Conservation (phyloP, 1,284 basidiomycete genomes). For the Cerrena zonata region DNA sequence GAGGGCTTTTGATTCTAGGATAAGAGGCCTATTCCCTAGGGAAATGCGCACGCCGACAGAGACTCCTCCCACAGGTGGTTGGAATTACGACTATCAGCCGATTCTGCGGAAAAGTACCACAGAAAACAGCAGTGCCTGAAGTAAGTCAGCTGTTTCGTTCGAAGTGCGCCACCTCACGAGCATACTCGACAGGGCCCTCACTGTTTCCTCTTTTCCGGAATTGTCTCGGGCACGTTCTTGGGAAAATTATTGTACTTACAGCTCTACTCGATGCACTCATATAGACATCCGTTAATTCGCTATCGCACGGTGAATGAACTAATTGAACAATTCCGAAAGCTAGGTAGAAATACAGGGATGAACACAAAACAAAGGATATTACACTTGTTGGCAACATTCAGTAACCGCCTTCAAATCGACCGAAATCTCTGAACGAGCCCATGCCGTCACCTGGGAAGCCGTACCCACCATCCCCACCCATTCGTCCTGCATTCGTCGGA, state of each 20-base stretch:
- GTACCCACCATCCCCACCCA: constrained; percentile 16
- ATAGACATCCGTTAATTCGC: neutral
- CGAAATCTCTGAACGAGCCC: neutral
- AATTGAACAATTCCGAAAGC: neutral
- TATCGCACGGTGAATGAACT: neutral
- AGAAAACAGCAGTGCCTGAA: neutral
- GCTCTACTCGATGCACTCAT: neutral
- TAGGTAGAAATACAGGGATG: neutral
- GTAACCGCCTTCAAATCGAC: neutral
- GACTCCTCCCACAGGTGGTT: constrained; percentile 69
- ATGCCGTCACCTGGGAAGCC: constrained; percentile 1
- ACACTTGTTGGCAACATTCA: neutral
- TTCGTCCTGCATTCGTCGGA: constrained; percentile 34
- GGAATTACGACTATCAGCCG: constrained; percentile 66
- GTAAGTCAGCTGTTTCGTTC: neutral
- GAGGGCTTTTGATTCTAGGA: constrained; percentile 68
- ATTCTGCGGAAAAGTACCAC: neutral
- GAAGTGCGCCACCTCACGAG: too few relatives aligned
- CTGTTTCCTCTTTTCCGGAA: too few relatives aligned
- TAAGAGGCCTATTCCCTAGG: constrained; percentile 79
- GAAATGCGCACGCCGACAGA: constrained; percentile 75
- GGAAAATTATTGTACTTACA: neutral
- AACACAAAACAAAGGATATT: neutral
- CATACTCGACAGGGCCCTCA: too few relatives aligned
- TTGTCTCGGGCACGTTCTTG: neutral